These are phyloP conservation scores for Penicillium sp. DNA, from an alignment of 2,329 filamentous ascomycete species.

Conservation along the genomic window DNA sequence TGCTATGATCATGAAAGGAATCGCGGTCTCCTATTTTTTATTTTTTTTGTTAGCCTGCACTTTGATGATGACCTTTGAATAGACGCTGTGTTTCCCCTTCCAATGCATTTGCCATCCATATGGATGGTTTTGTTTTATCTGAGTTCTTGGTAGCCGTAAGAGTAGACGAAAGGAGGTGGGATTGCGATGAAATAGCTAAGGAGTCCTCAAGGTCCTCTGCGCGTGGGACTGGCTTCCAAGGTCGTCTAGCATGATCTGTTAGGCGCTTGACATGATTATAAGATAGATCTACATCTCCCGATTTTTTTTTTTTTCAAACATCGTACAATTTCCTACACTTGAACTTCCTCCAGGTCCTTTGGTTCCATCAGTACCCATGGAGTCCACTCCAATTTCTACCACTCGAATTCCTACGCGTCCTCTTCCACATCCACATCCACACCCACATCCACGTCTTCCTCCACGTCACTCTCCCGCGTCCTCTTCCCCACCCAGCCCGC, in stretches of 20 bases:
- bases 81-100: conserved; percentile 24
- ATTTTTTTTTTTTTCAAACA: too few species aligned
- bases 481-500: too few species aligned
- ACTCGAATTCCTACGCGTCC: too few species aligned
- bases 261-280: too few species aligned
- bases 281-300: too few species aligned
- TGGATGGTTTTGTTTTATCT: neutral
- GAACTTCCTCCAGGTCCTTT: too few species aligned
- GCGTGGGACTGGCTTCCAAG: conserved; percentile 1
- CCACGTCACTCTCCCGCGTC: too few species aligned
- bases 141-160: neutral
- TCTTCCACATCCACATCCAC: too few species aligned
- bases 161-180: neutral
- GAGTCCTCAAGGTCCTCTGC: conserved; percentile 5
- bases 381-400: too few species aligned
- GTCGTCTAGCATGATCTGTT: neutral
- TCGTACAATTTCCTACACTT: too few species aligned
- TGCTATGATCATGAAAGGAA: conserved; percentile 16
- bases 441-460: too few species aligned
- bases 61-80: conserved; percentile 27
- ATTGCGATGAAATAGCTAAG: neutral
- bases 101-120: conserved; percentile 22
- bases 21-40: conserved; percentile 10
- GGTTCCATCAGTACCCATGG: too few species aligned
- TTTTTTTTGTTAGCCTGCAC: conserved; percentile 24